Evolutionary conservation across 495 filamentous ascomycete species (phyloP).

Genomic region (Talaromyces stipitatus): DNA sequence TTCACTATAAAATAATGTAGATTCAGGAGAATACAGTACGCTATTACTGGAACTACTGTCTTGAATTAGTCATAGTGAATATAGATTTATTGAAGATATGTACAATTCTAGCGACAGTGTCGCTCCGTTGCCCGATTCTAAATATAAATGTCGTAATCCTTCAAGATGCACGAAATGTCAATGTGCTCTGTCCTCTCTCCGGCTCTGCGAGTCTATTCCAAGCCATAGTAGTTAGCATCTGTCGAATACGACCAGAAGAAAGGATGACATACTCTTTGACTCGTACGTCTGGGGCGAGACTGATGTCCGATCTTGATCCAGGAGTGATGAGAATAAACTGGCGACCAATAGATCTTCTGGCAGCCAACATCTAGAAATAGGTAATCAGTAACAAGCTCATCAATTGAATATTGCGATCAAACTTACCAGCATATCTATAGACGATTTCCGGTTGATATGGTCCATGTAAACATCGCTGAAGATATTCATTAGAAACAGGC

Average conservation of each 20-base stretch:
- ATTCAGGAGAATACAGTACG: too few relatives aligned
- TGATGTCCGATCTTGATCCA: slow-evolving; percentile 68
- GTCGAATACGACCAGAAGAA: not conserved
- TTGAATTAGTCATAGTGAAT: not conserved
- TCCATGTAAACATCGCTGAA: slow-evolving; percentile 96
- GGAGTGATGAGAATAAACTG: slow-evolving; percentile 98
- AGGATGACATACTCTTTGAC: slow-evolving; percentile 63
- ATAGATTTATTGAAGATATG: not conserved
- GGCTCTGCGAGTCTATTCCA: slow-evolving; percentile 1
- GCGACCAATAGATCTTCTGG: slow-evolving; percentile 73
- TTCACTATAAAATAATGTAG: too few relatives aligned
- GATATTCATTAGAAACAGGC: slow-evolving; percentile 13
- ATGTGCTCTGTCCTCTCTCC: slow-evolving; percentile 6
- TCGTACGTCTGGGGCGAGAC: slow-evolving; percentile 67
- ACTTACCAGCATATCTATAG: slow-evolving; percentile 88
- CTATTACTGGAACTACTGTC: too few relatives aligned
- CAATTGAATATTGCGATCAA: not conserved
- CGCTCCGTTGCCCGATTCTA: not conserved
- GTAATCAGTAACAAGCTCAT: slow-evolving; percentile 10
- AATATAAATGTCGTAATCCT: not conserved
- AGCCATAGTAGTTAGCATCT: not conserved
- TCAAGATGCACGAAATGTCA: slow-evolving; percentile 2
- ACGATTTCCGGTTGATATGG: slow-evolving; percentile 85
- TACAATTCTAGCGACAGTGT: not conserved
- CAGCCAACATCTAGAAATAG: slow-evolving; percentile 61